Conservation (phyloP, 2,329 filamentous ascomycete species). For the Daldinia sp. region DNA sequence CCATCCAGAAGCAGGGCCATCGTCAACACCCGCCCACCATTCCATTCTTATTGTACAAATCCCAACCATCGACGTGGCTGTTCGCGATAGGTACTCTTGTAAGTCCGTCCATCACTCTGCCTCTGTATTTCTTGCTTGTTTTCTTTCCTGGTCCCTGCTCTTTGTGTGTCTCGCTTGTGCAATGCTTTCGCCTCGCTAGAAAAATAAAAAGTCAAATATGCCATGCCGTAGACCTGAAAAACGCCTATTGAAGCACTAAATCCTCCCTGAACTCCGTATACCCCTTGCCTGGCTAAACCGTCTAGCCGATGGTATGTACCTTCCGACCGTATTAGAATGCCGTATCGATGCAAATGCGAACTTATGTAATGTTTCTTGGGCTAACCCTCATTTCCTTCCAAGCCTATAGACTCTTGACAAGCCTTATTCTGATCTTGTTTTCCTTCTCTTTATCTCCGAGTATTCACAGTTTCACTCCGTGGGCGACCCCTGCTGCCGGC, state of each 20-base stretch:
- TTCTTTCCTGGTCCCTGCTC: constrained; percentile 14
- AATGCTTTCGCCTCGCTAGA: constrained; percentile 28
- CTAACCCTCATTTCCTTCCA: constrained; percentile 12
- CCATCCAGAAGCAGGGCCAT: constrained; percentile 19
- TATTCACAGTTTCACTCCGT: constrained; percentile 53
- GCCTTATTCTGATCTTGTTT: background rate
- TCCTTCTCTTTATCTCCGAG: constrained; percentile 36
- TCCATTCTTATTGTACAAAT: constrained; percentile 28
- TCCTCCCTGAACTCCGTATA: constrained; percentile 28
- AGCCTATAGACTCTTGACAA: constrained; percentile 7
- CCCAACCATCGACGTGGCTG: constrained; percentile 11
- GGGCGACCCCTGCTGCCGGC: constrained; percentile 45
- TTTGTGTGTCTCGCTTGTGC: constrained; percentile 23
- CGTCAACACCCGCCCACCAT: background rate
- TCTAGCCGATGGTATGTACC: constrained; percentile 37
- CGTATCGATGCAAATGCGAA: constrained; percentile 37
- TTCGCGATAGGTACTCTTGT: constrained; percentile 15
- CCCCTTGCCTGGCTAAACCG: constrained; percentile 24
- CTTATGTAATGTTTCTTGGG: constrained; percentile 31
- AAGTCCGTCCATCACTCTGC: constrained; percentile 12
- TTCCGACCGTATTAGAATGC: constrained; percentile 36
- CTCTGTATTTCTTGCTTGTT: constrained; percentile 12
- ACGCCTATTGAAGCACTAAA: constrained; percentile 28
- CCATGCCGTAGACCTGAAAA: constrained; percentile 31
- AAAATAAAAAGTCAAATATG: constrained; percentile 27